Evolutionary conservation across 345 rosid species (phyloP), one percentile per base, ranked within the genome.

Genomic region (Punica granatum): DNA sequence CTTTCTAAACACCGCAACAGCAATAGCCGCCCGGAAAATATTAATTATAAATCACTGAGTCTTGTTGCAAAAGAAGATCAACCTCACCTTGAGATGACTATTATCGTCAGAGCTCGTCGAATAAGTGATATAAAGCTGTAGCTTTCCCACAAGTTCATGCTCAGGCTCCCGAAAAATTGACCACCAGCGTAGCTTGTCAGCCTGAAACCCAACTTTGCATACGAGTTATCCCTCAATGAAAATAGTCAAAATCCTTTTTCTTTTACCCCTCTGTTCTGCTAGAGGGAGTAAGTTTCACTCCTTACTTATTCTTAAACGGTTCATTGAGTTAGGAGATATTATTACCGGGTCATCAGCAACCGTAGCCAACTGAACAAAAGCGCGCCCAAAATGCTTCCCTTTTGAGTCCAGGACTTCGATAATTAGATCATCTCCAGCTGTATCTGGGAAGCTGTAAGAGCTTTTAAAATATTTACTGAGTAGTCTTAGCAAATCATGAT

Each of bases 131-230:
- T 81, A 83, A 36, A 94, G 85, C 79, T 94, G 99, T 65, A 94
- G 74, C 79, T 85, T 90, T 43, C 98, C 98, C 70, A 86, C 88
- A 41, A 74, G 85, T 70, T 90, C 92, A 76, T 93, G 98, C 71
- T 89, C 97, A 41, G 98, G 98, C 84, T 93, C 98, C 34, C 81
- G 84, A 70, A 80, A 93, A 49, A 93, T 79, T 64, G 97, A 80
- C 94, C 97, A 93, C 98, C 97, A 93, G n/a, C 89, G 92, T 76
- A 90, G 76, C 80, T 89, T 93, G 71, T 90, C 96, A 59, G 82
- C 83, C 98, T 93, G 89, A 75, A 81, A 75, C 69, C n/a, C 67
- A 66, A 73, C 73, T 70, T 63, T 23, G 35, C 43, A 6, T 6
- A 26, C 26, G 61, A 56, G 61, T 2, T 26, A 56, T 26, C 16